A percentile compares a stretch with the other conserved stretches of the same genome.
These are phyloP conservation scores for Turritis glabra DNA, from an alignment of 345 rosid genomes.

Conservation along the genomic window DNA sequence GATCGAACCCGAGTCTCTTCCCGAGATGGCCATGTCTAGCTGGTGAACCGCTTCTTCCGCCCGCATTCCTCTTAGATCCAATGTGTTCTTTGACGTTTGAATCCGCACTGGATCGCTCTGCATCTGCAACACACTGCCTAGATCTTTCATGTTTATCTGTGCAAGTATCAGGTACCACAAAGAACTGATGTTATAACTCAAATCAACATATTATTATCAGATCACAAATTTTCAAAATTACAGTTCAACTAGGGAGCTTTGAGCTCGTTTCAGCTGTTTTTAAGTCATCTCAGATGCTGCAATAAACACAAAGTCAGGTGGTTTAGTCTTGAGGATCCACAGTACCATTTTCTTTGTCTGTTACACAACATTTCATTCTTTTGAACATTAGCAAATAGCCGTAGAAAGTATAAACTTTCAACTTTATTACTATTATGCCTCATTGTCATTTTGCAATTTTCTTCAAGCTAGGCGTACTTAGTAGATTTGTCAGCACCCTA, in stretches of 20 bases:
- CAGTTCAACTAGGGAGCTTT: neutral
- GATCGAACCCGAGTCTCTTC: conserved; percentile 50
- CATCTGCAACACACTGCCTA: conserved; percentile 39
- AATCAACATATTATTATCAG: neutral
- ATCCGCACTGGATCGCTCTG: conserved; percentile 45
- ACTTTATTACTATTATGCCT: neutral
- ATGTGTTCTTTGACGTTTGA: conserved; percentile 72
- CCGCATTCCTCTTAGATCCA: conserved; percentile 83
- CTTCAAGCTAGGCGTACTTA: neutral
- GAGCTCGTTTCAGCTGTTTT: neutral
- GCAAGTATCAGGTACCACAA: conserved; percentile 2
- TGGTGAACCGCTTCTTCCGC: conserved; percentile 73
- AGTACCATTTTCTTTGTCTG: neutral
- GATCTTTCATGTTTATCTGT: conserved; percentile 41
- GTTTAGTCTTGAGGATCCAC: neutral
- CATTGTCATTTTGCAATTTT: neutral
- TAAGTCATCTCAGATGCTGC: neutral
- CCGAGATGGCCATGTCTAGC: conserved; percentile 63
- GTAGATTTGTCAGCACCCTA: too few species aligned
- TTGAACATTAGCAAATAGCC: neutral
- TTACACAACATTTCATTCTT: neutral
- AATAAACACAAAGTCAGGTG: neutral
- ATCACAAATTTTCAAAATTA: neutral
- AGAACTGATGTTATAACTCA: conserved; percentile 4
- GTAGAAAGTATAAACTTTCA: neutral